phyloP scores from a whole-genome alignment of 2,329 filamentous ascomycete species.

The Microsporum ferrugineum region DNA sequence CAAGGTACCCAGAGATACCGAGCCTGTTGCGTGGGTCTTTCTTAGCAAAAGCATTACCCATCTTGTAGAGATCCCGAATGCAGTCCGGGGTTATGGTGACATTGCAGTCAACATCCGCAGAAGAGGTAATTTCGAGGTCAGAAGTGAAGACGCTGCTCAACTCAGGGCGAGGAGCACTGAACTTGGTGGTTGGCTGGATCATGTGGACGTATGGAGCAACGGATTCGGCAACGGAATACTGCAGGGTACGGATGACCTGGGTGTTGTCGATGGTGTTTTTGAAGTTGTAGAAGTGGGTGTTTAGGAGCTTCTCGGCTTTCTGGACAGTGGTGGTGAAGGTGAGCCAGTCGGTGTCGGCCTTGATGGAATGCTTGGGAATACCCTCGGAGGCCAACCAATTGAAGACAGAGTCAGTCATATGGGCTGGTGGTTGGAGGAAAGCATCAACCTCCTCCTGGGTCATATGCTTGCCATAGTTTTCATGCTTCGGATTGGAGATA shows the following conservation, averaged over 20 bases:
- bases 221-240: constrained; percentile 50
- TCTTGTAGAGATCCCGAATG: constrained; percentile 40
- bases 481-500: constrained; percentile 49
- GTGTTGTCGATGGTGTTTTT: constrained; percentile 37
- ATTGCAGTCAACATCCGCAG: constrained; percentile 25
- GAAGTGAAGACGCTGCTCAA: constrained; percentile 24
- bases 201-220: constrained; percentile 47
- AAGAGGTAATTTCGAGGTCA: constrained; percentile 8
- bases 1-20: constrained; percentile 41
- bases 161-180: constrained; percentile 41
- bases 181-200: constrained; percentile 55
- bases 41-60: constrained; percentile 28
- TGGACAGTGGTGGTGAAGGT: constrained; percentile 33
- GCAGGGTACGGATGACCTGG: constrained; percentile 46
- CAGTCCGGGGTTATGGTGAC: constrained; percentile 38
- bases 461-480: constrained; percentile 51
- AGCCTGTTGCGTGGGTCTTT: constrained; percentile 30
- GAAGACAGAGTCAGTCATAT: constrained; percentile 40
- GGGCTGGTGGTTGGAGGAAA: constrained; percentile 42
- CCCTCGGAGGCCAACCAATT: constrained; percentile 46
- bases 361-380: constrained; percentile 36
- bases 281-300: constrained; percentile 10
- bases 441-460: constrained; percentile 48
- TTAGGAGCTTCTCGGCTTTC: constrained; percentile 9
- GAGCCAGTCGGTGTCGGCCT: constrained; percentile 50